phyloP scores from a whole-genome alignment of 1,139 yeast genomes.

The Diutina neorugosa region DNA sequence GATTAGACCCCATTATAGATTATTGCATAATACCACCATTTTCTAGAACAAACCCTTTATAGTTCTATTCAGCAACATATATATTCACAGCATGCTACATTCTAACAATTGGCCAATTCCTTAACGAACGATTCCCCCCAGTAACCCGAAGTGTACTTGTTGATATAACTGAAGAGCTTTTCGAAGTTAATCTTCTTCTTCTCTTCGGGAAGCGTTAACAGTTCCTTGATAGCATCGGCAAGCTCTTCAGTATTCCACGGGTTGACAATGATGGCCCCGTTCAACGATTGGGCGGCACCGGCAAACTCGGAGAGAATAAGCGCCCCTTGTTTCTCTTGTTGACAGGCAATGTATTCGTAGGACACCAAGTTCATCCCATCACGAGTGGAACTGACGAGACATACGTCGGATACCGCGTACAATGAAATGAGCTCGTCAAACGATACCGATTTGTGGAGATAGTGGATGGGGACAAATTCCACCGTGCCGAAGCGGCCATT shows the following conservation, averaged over 20 bases:
- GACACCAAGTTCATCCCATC: constrained; percentile 98
- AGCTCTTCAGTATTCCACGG: constrained; percentile 98
- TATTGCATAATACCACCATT: background rate
- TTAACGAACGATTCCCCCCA: constrained; percentile 97
- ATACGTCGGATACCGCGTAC: constrained; percentile 78
- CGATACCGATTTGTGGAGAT: constrained; percentile 83
- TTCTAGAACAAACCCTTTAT: too few relatives aligned
- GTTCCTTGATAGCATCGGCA: constrained; percentile 75
- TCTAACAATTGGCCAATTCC: constrained; percentile 43
- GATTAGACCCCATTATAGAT: constrained; percentile 10
- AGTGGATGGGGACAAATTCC: constrained; percentile 96
- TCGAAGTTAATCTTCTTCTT: constrained; percentile 67
- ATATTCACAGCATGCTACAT: background rate
- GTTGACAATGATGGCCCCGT: constrained; percentile 86
- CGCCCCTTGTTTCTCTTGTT: constrained; percentile 74
- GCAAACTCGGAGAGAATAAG: constrained; percentile 87
- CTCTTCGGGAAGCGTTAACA: constrained; percentile 75
- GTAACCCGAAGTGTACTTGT: constrained; percentile 85
- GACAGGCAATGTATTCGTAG: constrained; percentile 95
- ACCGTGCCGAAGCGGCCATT: constrained; percentile 95
- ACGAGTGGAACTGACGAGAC: constrained; percentile 86
- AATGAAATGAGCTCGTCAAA: constrained; percentile 86
- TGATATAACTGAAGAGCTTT: constrained; percentile 73
- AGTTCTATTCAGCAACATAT: background rate
- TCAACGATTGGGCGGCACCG: constrained; percentile 96